Conservation (phyloP, 768 basidiomycete genomes). For the Suillus occidentalis region DNA sequence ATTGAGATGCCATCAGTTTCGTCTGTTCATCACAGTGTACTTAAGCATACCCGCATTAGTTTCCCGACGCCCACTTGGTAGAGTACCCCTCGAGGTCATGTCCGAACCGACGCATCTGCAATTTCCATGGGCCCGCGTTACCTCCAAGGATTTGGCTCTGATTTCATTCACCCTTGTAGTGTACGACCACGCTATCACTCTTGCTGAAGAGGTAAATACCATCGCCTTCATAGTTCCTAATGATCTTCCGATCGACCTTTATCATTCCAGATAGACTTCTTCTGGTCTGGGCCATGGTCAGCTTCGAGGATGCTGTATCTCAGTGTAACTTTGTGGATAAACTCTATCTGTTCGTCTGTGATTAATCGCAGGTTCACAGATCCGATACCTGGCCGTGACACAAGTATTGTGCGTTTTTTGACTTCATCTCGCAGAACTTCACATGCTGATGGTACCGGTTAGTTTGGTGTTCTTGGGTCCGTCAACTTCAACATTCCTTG, state of each 20-base stretch:
- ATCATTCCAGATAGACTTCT: background rate
- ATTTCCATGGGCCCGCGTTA: no score
- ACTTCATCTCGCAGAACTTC: background rate
- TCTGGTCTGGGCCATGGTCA: constrained; percentile 4
- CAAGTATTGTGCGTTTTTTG: constrained; percentile 1
- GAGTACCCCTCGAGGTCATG: background rate
- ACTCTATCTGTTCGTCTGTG: background rate
- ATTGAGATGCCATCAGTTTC: background rate
- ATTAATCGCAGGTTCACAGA: background rate
- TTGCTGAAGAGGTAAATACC: constrained; percentile 37
- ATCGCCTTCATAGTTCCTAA: background rate
- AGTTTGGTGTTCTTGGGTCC: background rate
- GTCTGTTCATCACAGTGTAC: background rate
- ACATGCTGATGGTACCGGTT: background rate
- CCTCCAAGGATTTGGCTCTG: background rate
- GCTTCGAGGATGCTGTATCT: background rate
- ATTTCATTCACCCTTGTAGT: constrained; percentile 1
- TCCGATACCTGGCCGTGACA: background rate
- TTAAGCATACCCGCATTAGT: background rate
- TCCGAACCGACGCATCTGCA: background rate
- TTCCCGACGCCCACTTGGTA: background rate
- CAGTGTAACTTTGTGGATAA: background rate
- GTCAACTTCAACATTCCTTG: background rate
- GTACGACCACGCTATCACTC: constrained; percentile 30
- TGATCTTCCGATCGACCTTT: no score